Evolutionary conservation across 371 early-diverging fungal genomes (phyloP).

Genomic region (Smittium mucronatum): DNA sequence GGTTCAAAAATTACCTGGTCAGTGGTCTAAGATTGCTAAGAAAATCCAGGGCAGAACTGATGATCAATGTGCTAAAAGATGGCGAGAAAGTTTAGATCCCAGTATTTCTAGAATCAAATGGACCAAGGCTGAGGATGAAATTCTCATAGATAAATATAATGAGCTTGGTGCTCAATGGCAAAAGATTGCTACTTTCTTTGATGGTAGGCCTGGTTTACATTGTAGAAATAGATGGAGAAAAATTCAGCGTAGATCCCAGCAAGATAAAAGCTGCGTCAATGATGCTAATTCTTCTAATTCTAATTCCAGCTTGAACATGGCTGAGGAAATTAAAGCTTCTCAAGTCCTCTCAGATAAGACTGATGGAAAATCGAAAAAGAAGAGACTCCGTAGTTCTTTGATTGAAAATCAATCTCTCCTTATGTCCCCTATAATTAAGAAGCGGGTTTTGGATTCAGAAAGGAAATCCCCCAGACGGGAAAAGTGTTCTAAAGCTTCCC

Average conservation of each 20-base stretch:
- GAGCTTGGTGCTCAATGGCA: conserved; percentile 72
- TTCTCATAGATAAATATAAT: conserved; percentile 46
- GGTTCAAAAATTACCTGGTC: conserved; percentile 47
- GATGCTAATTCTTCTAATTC: not conserved
- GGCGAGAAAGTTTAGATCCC: conserved; percentile 68
- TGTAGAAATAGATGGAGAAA: conserved; percentile 75
- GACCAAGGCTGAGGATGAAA: conserved; percentile 57
- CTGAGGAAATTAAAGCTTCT: not conserved
- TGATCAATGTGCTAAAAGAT: conserved; percentile 70
- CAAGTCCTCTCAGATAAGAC: not conserved
- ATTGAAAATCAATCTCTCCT: not conserved
- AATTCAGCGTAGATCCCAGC: conserved; percentile 35
- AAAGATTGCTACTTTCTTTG: conserved; percentile 61
- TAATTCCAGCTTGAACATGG: not conserved
- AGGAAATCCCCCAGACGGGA: not conserved
- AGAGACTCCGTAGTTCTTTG: not conserved
- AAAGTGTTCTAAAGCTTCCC: not conserved
- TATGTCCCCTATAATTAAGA: not conserved
- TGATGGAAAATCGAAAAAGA: not conserved
- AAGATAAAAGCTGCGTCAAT: too few species aligned
- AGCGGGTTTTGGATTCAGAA: not conserved
- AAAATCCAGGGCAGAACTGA: conserved; percentile 65
- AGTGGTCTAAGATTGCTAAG: conserved; percentile 72
- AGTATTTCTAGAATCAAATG: conserved; percentile 60
- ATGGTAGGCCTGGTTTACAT: conserved; percentile 63